phyloP scores from a whole-genome alignment of 2,329 filamentous ascomycete species.

The Parafenestella ontariensis region DNA sequence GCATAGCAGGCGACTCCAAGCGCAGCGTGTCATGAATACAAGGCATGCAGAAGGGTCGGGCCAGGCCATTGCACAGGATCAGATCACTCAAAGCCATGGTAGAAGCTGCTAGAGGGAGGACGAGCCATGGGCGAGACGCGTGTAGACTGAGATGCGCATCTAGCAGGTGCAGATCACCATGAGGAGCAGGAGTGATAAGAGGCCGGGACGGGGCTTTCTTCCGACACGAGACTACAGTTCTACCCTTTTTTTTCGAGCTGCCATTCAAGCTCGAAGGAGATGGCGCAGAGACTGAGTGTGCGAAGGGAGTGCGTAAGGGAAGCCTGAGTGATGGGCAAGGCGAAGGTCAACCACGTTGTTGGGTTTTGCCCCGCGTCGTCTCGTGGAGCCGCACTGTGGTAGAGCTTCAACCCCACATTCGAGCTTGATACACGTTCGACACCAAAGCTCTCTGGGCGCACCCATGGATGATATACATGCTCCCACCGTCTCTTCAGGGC shows the following conservation, averaged over 20 bases:
- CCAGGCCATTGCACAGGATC: slow-evolving; percentile 25
- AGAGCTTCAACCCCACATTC: slow-evolving; percentile 1
- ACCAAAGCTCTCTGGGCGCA: slow-evolving; percentile 55
- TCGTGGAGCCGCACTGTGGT: neutral
- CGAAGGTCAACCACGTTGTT: neutral
- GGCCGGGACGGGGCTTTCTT: too few relatives aligned
- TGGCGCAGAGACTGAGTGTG: neutral
- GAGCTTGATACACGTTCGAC: slow-evolving; percentile 8
- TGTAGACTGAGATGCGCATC: neutral
- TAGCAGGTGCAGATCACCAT: slow-evolving; percentile 16
- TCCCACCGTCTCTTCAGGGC: slow-evolving; percentile 79
- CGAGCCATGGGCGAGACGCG: slow-evolving; percentile 3
- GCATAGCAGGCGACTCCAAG: slow-evolving; percentile 8
- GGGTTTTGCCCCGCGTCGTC: slow-evolving; percentile 1
- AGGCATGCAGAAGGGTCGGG: slow-evolving; percentile 25
- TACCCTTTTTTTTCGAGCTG: neutral
- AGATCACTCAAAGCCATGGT: slow-evolving; percentile 13
- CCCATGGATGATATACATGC: slow-evolving; percentile 73
- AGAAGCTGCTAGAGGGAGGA: neutral
- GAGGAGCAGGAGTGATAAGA: slow-evolving; percentile 11
- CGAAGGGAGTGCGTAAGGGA: neutral
- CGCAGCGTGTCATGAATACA: slow-evolving; percentile 5
- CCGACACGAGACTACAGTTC: neutral
- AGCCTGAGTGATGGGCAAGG: neutral
- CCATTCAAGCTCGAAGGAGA: neutral